Conservation (phyloP, 1,139 yeast genomes). For the Meyerozyma guilliermondii region DNA sequence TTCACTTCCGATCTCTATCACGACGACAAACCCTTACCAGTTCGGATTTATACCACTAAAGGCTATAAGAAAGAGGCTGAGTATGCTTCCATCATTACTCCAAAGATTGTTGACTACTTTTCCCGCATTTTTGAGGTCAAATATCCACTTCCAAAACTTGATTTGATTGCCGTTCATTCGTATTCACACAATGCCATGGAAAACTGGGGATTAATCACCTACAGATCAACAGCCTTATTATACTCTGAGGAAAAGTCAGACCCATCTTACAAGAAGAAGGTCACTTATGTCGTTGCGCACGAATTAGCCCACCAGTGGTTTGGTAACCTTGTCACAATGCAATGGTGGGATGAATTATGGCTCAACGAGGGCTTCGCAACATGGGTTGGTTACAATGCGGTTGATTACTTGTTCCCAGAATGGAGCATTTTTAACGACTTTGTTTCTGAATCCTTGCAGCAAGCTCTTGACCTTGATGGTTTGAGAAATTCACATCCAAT, state of each 20-base stretch:
- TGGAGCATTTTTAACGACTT: conserved; percentile 55
- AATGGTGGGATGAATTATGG: conserved; percentile 64
- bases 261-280: conserved; percentile 50
- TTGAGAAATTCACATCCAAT: conserved; percentile 54
- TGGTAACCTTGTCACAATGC: conserved; percentile 59
- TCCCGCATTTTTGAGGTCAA: conserved; percentile 60
- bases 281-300: conserved; percentile 56
- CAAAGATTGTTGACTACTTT: conserved; percentile 62
- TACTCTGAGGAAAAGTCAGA: conserved; percentile 64
- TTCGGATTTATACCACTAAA: conserved; percentile 66
- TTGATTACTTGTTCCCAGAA: conserved; percentile 49
- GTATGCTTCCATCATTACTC: conserved; percentile 62
- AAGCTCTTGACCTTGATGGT: conserved; percentile 48
- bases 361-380: conserved; percentile 62
- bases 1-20: conserved; percentile 32
- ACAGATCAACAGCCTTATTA: conserved; percentile 71
- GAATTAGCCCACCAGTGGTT: conserved; percentile 67
- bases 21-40: conserved; percentile 50
- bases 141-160: conserved; percentile 71
- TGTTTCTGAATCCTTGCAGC: conserved; percentile 48
- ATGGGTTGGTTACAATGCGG: conserved; percentile 51
- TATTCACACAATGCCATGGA: conserved; percentile 86
- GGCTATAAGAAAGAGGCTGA: conserved; percentile 61
- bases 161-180: conserved; percentile 71
- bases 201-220: conserved; percentile 84